A percentile compares a stretch with the other conserved stretches of the same genome.
Evolutionary conservation across 768 basidiomycete genomes (phyloP).

Genomic region (Boletus rex-veris): DNA sequence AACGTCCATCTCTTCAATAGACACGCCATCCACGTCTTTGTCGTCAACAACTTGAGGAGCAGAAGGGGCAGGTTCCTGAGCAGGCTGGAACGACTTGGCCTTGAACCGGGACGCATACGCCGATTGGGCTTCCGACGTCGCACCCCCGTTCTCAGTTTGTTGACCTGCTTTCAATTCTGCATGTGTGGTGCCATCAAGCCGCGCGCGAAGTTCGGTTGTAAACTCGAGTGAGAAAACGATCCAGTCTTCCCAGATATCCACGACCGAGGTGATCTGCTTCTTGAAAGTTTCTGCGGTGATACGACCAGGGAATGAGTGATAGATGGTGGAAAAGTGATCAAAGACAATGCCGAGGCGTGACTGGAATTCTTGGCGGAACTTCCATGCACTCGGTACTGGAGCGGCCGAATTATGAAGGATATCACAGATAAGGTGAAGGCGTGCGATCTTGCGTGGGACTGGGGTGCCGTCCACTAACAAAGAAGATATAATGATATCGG

Average conservation of each 20-base stretch:
- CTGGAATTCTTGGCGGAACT: slow-evolving; percentile 94
- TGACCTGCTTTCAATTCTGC: slow-evolving; percentile 29
- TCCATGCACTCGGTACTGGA: slow-evolving; percentile 94
- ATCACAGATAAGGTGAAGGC: slow-evolving; percentile 94
- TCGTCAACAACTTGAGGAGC: slow-evolving; percentile 27
- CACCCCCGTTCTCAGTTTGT: slow-evolving; percentile 19
- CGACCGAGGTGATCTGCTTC: slow-evolving; percentile 81
- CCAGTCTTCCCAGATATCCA: slow-evolving; percentile 99
- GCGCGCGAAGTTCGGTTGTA: slow-evolving; percentile 63
- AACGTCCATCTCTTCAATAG: slow-evolving; percentile 47
- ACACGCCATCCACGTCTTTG: slow-evolving; percentile 52
- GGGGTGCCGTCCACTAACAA: slow-evolving; percentile 88
- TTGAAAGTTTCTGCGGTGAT: slow-evolving; percentile 97
- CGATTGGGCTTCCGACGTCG: slow-evolving; percentile 26
- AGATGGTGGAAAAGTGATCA: slow-evolving; percentile 91
- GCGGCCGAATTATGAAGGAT: slow-evolving; percentile 97
- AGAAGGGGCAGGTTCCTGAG: slow-evolving; percentile 39
- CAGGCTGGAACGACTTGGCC: slow-evolving; percentile 72
- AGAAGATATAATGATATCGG: slow-evolving; percentile 87
- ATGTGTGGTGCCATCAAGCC: slow-evolving; percentile 62
- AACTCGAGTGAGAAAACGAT: slow-evolving; percentile 92
- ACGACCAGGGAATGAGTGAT: slow-evolving; percentile 92
- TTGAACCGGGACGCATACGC: slow-evolving; percentile 65
- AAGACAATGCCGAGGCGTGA: slow-evolving; percentile 88
- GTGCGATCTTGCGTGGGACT: slow-evolving; percentile 95